Evolutionary conservation across 2,329 filamentous ascomycete genomes (phyloP).

Genomic region (Neodidymelliopsis sp.): DNA sequence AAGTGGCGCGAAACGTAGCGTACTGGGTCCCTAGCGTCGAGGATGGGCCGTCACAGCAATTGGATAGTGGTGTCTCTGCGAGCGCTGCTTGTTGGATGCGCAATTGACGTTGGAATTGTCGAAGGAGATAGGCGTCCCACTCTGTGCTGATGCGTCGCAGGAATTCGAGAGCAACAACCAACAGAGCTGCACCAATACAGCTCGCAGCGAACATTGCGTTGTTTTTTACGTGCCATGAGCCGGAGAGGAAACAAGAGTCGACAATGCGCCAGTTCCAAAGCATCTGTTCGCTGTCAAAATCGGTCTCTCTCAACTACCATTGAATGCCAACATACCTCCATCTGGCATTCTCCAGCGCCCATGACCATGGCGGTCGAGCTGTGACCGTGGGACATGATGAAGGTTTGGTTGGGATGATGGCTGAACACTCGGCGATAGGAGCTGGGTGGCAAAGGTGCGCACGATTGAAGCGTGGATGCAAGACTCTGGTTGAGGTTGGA

Average conservation of each 20-base stretch:
- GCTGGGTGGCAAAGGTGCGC: not conserved
- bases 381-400: constrained; percentile 26
- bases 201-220: constrained; percentile 77
- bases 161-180: constrained; percentile 75
- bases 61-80: constrained; percentile 25
- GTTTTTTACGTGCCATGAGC: constrained; percentile 73
- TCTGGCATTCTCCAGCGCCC: constrained; percentile 46
- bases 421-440: not conserved
- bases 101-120: constrained; percentile 55
- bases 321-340: constrained; percentile 43
- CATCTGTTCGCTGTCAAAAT: constrained; percentile 62
- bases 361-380: constrained; percentile 17
- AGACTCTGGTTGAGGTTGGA: constrained; percentile 2
- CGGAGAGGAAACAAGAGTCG: constrained; percentile 74
- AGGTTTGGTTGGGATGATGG: constrained; percentile 1
- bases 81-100: constrained; percentile 32
- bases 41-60: constrained; percentile 36
- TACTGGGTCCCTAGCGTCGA: constrained; percentile 33
- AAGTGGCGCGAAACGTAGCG: constrained; percentile 59
- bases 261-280: constrained; percentile 81
- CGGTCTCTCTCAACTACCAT: no score
- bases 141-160: constrained; percentile 75
- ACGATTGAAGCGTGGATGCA: not conserved
- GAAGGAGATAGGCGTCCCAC: constrained; percentile 72
- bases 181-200: constrained; percentile 78